Base-by-base conservation (phyloP, 805 yeast genomes). In the Teunomyces gatunensis region DNA sequence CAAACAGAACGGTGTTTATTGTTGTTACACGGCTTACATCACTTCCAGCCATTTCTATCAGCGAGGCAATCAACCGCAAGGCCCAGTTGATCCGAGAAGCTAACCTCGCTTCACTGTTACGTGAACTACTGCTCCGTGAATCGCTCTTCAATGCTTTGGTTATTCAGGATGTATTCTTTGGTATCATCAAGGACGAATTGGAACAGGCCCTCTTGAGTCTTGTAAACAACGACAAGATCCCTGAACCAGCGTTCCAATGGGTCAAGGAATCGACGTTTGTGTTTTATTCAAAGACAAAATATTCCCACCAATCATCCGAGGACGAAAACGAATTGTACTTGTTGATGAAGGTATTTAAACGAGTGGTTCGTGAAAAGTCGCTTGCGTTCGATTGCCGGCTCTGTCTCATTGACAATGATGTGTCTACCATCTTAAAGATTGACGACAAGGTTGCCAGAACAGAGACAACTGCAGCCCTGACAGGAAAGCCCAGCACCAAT, bases 1-100 rank as follows among this genome's bases (percentile, higher is more conserved):
- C 96, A 0, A 73, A 80, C 45, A 65, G 96, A 50, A 79, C 85
- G 9, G 92, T 89, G 0, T 83, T 79, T 53, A 73, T 89, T n/a
- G 71, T 65, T 28, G 56, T 69, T 6, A 67, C 73, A 1, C 51
- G 56, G n/a, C 46, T 56, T 5, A 60, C 73, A 0, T 56, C 51
- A 7, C 47, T 69, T 2, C 88, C 89, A 0, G 55, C 59, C 9
- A 55, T 74, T 37, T 68, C 75, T 1, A 64, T 85, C n/a, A 67
- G 67, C 25, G 78, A 78, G 44, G 78, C 79, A 0, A 56, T 74
- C 12, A 51, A 47, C 13, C 42, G 46, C 13, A 51, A 53, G 40
- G 56, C 52, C 20, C 58, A 53, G 17, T 48, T 56, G 15, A 51
- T 51, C 43, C 56, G 55, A 48, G 59, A 55, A 43, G 61, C 60